These are phyloP conservation scores for Macrocybe gigantea DNA, from an alignment of 768 basidiomycete species.

Conservation along the genomic window DNA sequence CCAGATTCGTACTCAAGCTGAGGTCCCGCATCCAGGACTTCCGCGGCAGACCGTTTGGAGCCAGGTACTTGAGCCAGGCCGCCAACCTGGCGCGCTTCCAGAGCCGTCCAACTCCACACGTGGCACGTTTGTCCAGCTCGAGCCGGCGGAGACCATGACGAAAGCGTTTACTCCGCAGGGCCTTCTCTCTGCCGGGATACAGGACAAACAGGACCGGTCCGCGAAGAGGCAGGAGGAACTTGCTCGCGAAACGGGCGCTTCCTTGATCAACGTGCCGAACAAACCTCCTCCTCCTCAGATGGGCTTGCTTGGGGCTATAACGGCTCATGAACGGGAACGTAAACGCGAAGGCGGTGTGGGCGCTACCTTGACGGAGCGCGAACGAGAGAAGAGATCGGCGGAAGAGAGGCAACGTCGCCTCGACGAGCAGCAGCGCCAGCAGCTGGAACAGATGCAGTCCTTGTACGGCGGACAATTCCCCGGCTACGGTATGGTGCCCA, in stretches of 20 bases:
- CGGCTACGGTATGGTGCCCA: constrained; percentile 65
- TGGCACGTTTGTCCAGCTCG: constrained; percentile 71
- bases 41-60: constrained; percentile 81
- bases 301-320: constrained; percentile 93
- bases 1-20: constrained; percentile 49
- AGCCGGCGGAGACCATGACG: constrained; percentile 71
- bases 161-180: constrained; percentile 96
- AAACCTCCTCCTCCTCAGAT: constrained; percentile 95
- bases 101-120: constrained; percentile 30
- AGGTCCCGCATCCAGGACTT: constrained; percentile 45
- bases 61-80: constrained; percentile 73
- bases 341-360: constrained; percentile 95
- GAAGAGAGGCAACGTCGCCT: constrained; percentile 92
- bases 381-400: constrained; percentile 85
- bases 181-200: constrained; percentile 88
- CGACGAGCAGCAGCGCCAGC: constrained; percentile 85
- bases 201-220: constrained; percentile 93
- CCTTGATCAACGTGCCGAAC: constrained; percentile 91
- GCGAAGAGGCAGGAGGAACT: constrained; percentile 93
- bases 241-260: constrained; percentile 86
- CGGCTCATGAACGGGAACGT: constrained; percentile 89
- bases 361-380: constrained; percentile 90
- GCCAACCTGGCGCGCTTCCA: constrained; percentile 36
- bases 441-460: constrained; percentile 84
- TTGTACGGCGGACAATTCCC: constrained; percentile 58